Percentiles rank a stretch among this genome's conserved stretches.
Evolutionary conservation across 164 flowering plant species (phyloP).

Genomic region (Magnolia officinalis): DNA sequence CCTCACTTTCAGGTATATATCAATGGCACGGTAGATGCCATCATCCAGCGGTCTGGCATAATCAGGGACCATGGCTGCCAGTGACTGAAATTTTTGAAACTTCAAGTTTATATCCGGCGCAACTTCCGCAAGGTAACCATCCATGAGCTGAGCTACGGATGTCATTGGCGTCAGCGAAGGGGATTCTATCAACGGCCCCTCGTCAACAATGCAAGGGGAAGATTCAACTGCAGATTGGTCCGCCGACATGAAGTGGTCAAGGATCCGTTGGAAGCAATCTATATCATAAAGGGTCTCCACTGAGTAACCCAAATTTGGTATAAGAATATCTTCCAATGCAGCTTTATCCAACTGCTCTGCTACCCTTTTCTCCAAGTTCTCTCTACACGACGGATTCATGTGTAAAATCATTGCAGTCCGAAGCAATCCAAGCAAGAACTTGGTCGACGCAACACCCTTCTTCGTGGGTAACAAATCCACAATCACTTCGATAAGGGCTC

Average conservation of each 20-base stretch:
- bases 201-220: constrained; percentile 39
- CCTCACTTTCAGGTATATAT: constrained; percentile 71
- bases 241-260: constrained; percentile 52
- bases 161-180: constrained; percentile 49
- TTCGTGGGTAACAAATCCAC: constrained; percentile 56
- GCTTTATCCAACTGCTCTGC: constrained; percentile 71
- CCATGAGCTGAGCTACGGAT: constrained; percentile 64
- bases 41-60: constrained; percentile 68
- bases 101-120: constrained; percentile 71
- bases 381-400: constrained; percentile 44
- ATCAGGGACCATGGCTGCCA: constrained; percentile 66
- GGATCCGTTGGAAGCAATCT: constrained; percentile 68
- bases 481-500: constrained; percentile 61
- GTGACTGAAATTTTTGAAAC: constrained; percentile 53
- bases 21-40: constrained; percentile 77
- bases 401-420: constrained; percentile 54
- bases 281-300: constrained; percentile 66
- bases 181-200: constrained; percentile 38
- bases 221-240: constrained; percentile 26
- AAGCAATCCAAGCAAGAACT: constrained; percentile 55
- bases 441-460: constrained; percentile 48
- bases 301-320: constrained; percentile 63
- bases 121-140: constrained; percentile 68
- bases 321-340: constrained; percentile 57
- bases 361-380: constrained; percentile 56